Conservation (phyloP, 1,284 basidiomycete species). For the Lignosus rhinocerotis region DNA sequence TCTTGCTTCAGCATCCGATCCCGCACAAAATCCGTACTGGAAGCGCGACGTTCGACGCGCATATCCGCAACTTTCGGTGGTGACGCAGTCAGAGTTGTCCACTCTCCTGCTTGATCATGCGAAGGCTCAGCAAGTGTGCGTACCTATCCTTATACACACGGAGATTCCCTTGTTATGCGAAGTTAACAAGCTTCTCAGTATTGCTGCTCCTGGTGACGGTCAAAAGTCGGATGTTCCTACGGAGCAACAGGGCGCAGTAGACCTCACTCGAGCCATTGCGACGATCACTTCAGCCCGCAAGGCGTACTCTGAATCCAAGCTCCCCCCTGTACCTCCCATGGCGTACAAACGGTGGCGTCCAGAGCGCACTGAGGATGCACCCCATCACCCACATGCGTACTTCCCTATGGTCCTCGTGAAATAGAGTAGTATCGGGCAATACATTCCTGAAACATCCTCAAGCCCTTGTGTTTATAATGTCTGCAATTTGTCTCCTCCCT, state of each 20-base stretch:
- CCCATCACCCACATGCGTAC: conserved; percentile 76
- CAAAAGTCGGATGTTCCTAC: conserved; percentile 50
- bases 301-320: conserved; percentile 60
- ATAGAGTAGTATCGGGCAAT: conserved; percentile 41
- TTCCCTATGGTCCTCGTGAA: conserved; percentile 86
- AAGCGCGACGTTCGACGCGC: conserved; percentile 92
- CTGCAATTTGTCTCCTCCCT: background rate
- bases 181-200: conserved; percentile 37
- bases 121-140: conserved; percentile 57
- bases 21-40: conserved; percentile 88
- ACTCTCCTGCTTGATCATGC: conserved; percentile 83
- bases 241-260: conserved; percentile 44
- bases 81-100: conserved; percentile 82
- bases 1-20: conserved; percentile 65
- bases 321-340: conserved; percentile 73
- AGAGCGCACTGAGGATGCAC: conserved; percentile 65
- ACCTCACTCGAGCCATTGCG: conserved; percentile 72
- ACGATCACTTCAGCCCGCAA: conserved; percentile 61
- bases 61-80: conserved; percentile 85
- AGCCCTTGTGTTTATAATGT: background rate
- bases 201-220: conserved; percentile 51
- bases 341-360: conserved; percentile 74
- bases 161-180: background rate
- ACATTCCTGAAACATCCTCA: background rate
- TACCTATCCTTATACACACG: conserved; percentile 16